Percentiles rank a stretch among this genome's conserved stretches.
Evolutionary conservation across 2,329 filamentous ascomycete species (phyloP).

Genomic region (Fusarium pseudonygamai): DNA sequence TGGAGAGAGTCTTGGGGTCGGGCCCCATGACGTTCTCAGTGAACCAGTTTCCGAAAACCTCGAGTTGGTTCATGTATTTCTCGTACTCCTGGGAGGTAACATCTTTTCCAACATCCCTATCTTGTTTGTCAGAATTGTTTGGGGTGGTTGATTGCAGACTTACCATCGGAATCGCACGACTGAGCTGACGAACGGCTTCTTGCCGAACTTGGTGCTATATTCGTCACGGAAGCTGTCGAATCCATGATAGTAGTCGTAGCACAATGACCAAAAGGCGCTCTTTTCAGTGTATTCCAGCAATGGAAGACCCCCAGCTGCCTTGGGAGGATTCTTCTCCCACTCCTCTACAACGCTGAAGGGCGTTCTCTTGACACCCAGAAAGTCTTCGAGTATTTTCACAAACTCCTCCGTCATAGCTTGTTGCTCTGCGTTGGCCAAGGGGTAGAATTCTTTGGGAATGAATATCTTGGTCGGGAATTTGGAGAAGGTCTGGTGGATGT

Average conservation of each 20-base stretch:
- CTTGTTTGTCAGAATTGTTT: neutral
- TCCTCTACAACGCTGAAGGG: neutral
- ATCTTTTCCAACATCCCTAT: neutral
- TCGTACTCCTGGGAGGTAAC: accelerated
- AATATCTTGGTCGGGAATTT: neutral
- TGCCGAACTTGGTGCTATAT: accelerated
- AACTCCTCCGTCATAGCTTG: neutral
- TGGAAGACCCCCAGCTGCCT: accelerated
- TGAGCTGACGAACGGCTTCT: neutral
- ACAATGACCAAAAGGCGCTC: neutral
- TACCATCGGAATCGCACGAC: neutral
- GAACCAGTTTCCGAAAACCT: neutral
- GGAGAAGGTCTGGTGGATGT: neutral
- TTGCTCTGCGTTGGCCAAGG: neutral
- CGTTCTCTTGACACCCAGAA: neutral
- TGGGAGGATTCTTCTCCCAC: neutral
- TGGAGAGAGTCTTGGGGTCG: accelerated
- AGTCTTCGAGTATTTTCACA: neutral
- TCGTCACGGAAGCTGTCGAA: neutral
- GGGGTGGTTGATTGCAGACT: neutral
- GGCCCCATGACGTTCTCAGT: accelerated
- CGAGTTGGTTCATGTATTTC: accelerated
- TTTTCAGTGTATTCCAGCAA: neutral
- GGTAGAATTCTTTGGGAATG: neutral
- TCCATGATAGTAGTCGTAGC: neutral